Percentiles rank a stretch among this genome's conserved stretches.
Conservation (phyloP, 2,329 filamentous ascomycete species). For the Ilyonectria mors-panacis region DNA sequence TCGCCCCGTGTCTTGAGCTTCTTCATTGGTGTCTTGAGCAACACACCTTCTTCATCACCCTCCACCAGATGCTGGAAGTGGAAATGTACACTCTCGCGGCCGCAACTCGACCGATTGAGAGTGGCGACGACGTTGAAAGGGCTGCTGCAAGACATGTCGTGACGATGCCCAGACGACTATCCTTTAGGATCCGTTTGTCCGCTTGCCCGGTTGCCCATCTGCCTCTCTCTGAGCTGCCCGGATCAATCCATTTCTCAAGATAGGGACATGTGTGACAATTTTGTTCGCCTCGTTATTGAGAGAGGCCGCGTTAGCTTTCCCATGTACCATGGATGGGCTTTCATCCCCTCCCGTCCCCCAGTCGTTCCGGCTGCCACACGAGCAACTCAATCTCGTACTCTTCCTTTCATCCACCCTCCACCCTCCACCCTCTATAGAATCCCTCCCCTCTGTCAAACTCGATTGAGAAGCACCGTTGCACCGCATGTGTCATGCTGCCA, state of each 20-base stretch:
- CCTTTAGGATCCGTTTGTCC: neutral
- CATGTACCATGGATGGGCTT: conserved; percentile 4
- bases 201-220: neutral
- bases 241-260: neutral
- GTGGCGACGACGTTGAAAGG: conserved; percentile 5
- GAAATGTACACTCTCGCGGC: conserved; percentile 20
- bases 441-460: conserved; percentile 32
- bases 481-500: conserved; percentile 43
- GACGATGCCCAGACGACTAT: conserved; percentile 20
- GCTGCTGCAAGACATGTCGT: conserved; percentile 13
- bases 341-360: conserved; percentile 2
- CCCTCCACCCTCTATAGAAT: conserved; percentile 26
- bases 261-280: neutral
- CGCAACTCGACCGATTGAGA: conserved; percentile 15
- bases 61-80: conserved; percentile 29
- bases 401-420: conserved; percentile 5
- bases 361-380: conserved; percentile 35
- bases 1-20: conserved; percentile 14
- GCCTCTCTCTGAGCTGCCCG: neutral
- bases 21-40: conserved; percentile 24
- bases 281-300: conserved; percentile 13
- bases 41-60: conserved; percentile 30
- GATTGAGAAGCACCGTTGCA: conserved; percentile 34
- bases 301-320: conserved; percentile 3
- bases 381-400: conserved; percentile 9